phyloP scores from a whole-genome alignment of 1,139 yeast species.

The Kazachstania sp. region DNA sequence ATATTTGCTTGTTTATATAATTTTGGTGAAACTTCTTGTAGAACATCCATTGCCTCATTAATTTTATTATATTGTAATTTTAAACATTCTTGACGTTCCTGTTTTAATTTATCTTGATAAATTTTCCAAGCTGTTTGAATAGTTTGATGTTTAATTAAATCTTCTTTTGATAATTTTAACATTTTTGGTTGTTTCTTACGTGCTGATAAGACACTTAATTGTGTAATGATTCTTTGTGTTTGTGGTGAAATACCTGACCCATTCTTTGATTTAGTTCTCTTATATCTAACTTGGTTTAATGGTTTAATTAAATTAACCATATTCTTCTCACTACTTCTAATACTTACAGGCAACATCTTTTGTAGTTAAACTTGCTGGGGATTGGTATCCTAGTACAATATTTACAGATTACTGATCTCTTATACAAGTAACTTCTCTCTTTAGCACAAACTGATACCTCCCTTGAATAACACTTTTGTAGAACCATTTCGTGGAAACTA shows the following conservation, averaged over 20 bases:
- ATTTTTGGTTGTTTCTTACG: constrained; percentile 80
- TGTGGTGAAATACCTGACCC: constrained; percentile 39
- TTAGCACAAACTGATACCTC: too few species aligned
- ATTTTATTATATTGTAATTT: constrained; percentile 60
- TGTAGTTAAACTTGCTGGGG: too few species aligned
- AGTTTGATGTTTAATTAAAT: constrained; percentile 73
- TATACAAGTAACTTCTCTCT: too few species aligned
- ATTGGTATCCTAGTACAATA: too few species aligned
- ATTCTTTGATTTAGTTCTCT: constrained; percentile 36
- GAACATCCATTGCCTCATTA: constrained; percentile 63
- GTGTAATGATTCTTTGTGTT: constrained; percentile 60
- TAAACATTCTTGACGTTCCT: constrained; percentile 43
- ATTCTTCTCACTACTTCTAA: neutral
- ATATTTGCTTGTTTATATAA: constrained; percentile 33
- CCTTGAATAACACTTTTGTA: too few species aligned
- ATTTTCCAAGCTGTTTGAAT: constrained; percentile 79
- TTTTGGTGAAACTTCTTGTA: constrained; percentile 37
- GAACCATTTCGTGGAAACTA: too few species aligned
- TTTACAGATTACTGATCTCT: too few species aligned
- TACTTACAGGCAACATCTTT: neutral
- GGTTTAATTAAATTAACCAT: neutral
- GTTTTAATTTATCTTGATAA: constrained; percentile 33
- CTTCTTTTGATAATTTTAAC: constrained; percentile 70
- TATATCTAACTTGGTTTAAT: constrained; percentile 34
- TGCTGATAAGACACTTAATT: constrained; percentile 79